Evolutionary conservation across 2,329 filamentous ascomycete genomes (phyloP).

Genomic region (Fusarium pilosicola): DNA sequence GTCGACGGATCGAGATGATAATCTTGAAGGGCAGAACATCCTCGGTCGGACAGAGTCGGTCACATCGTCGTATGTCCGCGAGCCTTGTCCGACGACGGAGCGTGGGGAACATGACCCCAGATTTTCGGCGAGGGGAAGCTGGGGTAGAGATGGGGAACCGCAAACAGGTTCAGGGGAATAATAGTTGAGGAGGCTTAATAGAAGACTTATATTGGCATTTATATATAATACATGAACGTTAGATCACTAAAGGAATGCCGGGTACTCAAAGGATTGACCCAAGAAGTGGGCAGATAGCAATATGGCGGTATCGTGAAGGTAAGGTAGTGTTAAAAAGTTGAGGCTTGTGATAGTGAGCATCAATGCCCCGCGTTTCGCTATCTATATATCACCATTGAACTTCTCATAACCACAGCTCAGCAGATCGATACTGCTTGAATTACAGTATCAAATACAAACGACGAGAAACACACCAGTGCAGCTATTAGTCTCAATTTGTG

Average conservation of each 20-base stretch:
- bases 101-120: constrained; percentile 36
- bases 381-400: not conserved
- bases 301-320: not conserved
- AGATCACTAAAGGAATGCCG: not conserved
- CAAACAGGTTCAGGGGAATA: not conserved
- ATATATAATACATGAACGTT: fast-evolving
- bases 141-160: constrained; percentile 35
- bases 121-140: constrained; percentile 36
- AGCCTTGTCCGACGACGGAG: constrained; percentile 12
- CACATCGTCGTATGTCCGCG: constrained; percentile 37
- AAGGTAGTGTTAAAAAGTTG: not conserved
- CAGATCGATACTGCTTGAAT: not conserved
- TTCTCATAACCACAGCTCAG: not conserved
- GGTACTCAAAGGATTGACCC: not conserved
- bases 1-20: not conserved
- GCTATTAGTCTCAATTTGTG: not conserved
- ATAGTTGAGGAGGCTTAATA: not conserved
- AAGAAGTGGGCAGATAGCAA: not conserved
- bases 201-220: not conserved
- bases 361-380: not conserved
- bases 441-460: not conserved
- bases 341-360: not conserved
- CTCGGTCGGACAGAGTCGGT: constrained; percentile 35
- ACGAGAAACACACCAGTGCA: not conserved
- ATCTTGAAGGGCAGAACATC: not conserved